Evolutionary conservation across 305 asterid genomes (phyloP).

Genomic region (Rubia tinctorum): DNA sequence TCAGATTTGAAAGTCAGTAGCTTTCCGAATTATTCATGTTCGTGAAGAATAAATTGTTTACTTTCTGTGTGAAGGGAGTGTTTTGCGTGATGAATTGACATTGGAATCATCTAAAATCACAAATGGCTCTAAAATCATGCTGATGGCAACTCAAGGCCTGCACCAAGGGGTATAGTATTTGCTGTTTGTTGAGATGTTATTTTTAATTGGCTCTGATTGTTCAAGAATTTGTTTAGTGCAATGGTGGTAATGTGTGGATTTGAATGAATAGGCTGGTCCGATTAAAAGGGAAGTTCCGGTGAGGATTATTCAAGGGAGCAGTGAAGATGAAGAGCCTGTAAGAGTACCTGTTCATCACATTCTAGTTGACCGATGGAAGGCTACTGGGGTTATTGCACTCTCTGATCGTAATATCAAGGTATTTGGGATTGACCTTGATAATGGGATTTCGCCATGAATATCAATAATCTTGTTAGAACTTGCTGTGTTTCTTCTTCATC

Average conservation of each 20-base stretch:
- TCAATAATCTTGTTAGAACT: not conserved
- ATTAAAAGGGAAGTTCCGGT: conserved; percentile 43
- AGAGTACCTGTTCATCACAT: conserved; percentile 34
- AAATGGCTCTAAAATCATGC: conserved; percentile 80
- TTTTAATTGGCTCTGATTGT: not conserved
- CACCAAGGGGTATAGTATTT: conserved; percentile 74
- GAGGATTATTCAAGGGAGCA: conserved; percentile 28
- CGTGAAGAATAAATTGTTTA: not conserved
- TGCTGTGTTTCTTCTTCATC: not conserved
- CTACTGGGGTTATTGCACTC: conserved; percentile 66
- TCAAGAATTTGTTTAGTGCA: not conserved
- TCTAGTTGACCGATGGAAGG: conserved; percentile 63
- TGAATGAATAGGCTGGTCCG: conserved; percentile 56
- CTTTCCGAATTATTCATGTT: not conserved
- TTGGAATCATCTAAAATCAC: conserved; percentile 47
- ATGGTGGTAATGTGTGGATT: not conserved
- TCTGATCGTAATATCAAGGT: conserved; percentile 61
- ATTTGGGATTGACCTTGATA: conserved; percentile 17
- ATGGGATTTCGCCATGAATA: not conserved
- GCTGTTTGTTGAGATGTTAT: not conserved
- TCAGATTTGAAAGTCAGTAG: not conserved
- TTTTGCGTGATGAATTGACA: conserved; percentile 56
- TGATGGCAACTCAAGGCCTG: conserved; percentile 76
- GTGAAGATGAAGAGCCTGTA: conserved; percentile 26
- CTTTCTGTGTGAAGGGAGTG: conserved; percentile 39